Conservation (phyloP, 1,284 basidiomycete species). For the Tilletia walkeri region DNA sequence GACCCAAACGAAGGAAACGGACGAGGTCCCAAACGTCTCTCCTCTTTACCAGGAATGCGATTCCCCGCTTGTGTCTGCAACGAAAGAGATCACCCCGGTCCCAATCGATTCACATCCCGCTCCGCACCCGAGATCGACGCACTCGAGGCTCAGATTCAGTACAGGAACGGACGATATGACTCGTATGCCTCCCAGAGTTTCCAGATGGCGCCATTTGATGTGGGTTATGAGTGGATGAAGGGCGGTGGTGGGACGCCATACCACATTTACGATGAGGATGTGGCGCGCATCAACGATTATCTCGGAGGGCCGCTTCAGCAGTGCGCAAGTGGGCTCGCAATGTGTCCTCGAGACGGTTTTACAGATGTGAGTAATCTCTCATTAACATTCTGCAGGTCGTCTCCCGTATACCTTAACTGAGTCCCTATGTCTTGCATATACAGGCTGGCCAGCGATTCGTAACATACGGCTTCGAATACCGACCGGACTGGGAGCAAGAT, state of each 20-base stretch:
- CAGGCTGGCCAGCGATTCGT: conserved; percentile 25
- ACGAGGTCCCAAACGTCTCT: conserved; percentile 20
- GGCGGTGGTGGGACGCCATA: neutral
- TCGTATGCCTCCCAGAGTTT: conserved; percentile 51
- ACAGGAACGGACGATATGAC: conserved; percentile 12
- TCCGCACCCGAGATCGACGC: conserved; percentile 55
- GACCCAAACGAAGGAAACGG: conserved; percentile 11
- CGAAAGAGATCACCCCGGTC: conserved; percentile 47
- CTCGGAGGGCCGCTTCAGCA: conserved; percentile 34
- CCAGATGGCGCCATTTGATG: conserved; percentile 54
- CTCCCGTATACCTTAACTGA: neutral
- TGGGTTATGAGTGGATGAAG: neutral
- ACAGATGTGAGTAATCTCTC: neutral
- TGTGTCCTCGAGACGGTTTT: conserved; percentile 11
- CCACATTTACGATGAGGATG: conserved; percentile 47
- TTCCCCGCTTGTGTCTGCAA: conserved; percentile 46
- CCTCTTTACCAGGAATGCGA: conserved; percentile 45
- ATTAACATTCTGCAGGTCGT: neutral
- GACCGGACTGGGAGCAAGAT: conserved; percentile 43
- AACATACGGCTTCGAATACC: conserved; percentile 52
- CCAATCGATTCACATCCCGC: conserved; percentile 50
- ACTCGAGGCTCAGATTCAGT: conserved; percentile 62
- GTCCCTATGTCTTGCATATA: neutral
- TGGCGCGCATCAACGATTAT: conserved; percentile 43
- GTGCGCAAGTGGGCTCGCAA: neutral